These are phyloP conservation scores for Gossypium rotundifolium DNA, from an alignment of 345 rosid species.

Conservation along the genomic window DNA sequence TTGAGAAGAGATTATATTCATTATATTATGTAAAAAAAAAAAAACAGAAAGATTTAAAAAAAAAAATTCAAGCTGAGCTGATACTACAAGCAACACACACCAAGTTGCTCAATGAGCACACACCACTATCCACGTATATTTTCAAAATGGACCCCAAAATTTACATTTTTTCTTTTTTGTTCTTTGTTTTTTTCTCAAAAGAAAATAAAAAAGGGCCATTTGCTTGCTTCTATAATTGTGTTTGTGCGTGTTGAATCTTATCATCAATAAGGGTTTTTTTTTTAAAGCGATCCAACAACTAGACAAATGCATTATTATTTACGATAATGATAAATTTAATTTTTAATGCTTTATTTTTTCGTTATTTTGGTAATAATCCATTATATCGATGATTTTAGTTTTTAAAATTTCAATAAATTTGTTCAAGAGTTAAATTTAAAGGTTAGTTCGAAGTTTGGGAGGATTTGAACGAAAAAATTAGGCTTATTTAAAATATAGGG, in stretches of 20 bases:
- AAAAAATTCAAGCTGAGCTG: not conserved
- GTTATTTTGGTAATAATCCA: no score
- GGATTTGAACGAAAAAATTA: no score
- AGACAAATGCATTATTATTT: no score
- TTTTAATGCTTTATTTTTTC: no score
- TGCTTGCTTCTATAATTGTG: not conserved
- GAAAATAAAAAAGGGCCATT: not conserved
- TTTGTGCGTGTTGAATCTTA: not conserved
- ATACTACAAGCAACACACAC: not conserved
- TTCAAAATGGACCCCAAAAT: not conserved
- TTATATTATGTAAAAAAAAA: no score
- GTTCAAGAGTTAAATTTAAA: no score
- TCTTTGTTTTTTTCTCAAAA: not conserved
- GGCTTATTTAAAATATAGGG: no score
- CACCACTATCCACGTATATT: not conserved
- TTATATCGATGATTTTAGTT: no score
- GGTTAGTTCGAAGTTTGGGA: rapidly evolving
- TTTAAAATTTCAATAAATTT: no score
- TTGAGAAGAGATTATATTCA: rapidly evolving
- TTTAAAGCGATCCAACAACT: no score
- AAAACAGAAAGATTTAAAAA: no score
- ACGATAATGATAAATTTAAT: no score
- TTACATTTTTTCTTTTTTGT: not conserved
- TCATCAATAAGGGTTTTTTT: not conserved
- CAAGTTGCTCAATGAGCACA: not conserved